Conservation (phyloP, 331 rosid genomes). For the Quercus tomentella region DNA sequence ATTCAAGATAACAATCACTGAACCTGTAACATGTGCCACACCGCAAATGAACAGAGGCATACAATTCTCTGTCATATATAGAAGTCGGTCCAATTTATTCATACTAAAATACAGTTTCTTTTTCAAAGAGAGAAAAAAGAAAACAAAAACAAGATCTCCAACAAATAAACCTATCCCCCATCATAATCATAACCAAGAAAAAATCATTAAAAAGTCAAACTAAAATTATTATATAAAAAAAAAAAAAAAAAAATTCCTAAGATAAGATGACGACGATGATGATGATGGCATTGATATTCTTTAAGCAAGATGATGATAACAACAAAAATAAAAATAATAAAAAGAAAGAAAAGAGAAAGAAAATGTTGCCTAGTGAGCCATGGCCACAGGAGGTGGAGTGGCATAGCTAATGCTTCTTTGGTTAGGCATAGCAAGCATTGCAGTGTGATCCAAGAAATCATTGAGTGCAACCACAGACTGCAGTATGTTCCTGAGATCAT, state of each 20-base stretch:
- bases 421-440: constrained; percentile 87
- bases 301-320: not conserved
- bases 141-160: constrained; percentile 32
- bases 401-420: constrained; percentile 74
- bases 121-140: not conserved
- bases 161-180: constrained; percentile 69
- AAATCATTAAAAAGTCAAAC: constrained; percentile 11
- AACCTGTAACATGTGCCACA: constrained; percentile 12
- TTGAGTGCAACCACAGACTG: constrained; percentile 84
- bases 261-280: constrained; percentile 4
- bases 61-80: constrained; percentile 11
- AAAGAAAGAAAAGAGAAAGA: not conserved
- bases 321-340: not conserved
- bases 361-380: constrained; percentile 60
- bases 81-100: constrained; percentile 25
- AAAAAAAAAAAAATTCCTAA: not conserved
- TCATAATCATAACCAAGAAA: constrained; percentile 21
- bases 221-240: not conserved
- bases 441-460: constrained; percentile 95
- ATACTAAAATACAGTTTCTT: constrained; percentile 36
- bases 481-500: constrained; percentile 63
- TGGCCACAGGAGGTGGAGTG: constrained; percentile 53
- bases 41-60: constrained; percentile 15
- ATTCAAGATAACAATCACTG: not conserved
- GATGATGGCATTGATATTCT: constrained; percentile 10